phyloP scores from a whole-genome alignment of 495 filamentous ascomycete genomes.

The Aspergillus diversus region DNA sequence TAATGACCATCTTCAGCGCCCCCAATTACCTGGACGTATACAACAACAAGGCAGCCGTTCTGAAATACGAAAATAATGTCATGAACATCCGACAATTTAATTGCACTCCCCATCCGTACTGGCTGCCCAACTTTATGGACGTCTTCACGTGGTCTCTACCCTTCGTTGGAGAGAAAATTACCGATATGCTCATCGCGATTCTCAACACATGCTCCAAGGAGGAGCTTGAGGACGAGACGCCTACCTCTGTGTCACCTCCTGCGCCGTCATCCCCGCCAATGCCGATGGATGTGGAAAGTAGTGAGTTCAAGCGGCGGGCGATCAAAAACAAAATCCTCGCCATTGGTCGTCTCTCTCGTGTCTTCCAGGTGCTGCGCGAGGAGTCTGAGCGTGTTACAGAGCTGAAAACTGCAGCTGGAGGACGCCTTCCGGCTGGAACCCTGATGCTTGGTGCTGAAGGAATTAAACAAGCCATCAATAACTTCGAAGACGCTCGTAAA shows the following conservation, averaged over 20 bases:
- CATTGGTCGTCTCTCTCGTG: conserved; percentile 93
- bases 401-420: conserved; percentile 94
- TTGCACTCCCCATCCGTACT: conserved; percentile 98
- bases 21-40: conserved; percentile 99
- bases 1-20: conserved; percentile 99
- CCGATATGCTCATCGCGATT: conserved; percentile 98
- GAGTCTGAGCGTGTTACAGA: conserved; percentile 97
- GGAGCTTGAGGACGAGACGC: conserved; percentile 84
- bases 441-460: conserved; percentile 98
- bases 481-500: conserved; percentile 96
- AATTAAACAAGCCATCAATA: conserved; percentile 98
- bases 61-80: conserved; percentile 99
- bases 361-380: conserved; percentile 97
- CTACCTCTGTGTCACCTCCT: conserved; percentile 59
- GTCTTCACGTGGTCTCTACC: conserved; percentile 99
- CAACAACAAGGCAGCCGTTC: conserved; percentile 98
- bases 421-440: conserved; percentile 90
- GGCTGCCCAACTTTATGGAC: conserved; percentile 99
- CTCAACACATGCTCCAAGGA: conserved; percentile 98
- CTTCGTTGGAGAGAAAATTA: conserved; percentile 99
- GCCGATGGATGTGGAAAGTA: conserved; percentile 75
- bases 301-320: conserved; percentile 88
- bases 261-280: conserved; percentile 74
- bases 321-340: conserved; percentile 99
- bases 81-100: conserved; percentile 99